Evolutionary conservation across 495 filamentous ascomycete species (phyloP).

Genomic region (Lophium mytilinum): DNA sequence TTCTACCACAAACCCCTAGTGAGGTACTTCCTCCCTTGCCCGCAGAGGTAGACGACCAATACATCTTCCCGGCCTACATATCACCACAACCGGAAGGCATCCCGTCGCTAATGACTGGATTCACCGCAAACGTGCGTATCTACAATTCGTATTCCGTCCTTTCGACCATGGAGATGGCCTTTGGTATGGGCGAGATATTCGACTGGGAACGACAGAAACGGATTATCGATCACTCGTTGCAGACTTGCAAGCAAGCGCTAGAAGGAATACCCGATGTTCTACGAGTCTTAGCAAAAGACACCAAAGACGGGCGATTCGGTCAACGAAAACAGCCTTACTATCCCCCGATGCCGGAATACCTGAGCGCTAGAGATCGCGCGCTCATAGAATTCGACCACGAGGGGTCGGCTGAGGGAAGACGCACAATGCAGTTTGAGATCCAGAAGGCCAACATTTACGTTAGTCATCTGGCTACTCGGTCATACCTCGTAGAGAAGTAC

Average conservation of each 20-base stretch:
- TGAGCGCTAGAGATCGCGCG: slow-evolving; percentile 8
- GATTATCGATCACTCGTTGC: slow-evolving; percentile 53
- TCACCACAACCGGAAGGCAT: slow-evolving; percentile 53
- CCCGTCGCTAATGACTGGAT: slow-evolving; percentile 59
- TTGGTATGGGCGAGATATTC: slow-evolving; percentile 60
- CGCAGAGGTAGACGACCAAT: slow-evolving; percentile 70
- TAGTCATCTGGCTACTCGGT: slow-evolving; percentile 64
- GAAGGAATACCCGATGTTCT: slow-evolving; percentile 54
- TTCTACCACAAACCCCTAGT: slow-evolving; percentile 62
- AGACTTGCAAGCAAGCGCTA: slow-evolving; percentile 51
- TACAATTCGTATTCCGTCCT: slow-evolving; percentile 63
- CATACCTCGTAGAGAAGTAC: slow-evolving; percentile 76
- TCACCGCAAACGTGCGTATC: slow-evolving; percentile 67
- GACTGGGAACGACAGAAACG: slow-evolving; percentile 64
- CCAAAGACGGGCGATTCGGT: slow-evolving; percentile 15
- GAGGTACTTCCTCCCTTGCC: slow-evolving; percentile 77
- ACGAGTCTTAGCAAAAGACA: slow-evolving; percentile 36
- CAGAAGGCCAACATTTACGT: slow-evolving; percentile 78
- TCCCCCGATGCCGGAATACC: slow-evolving; percentile 20
- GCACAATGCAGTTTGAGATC: slow-evolving; percentile 65
- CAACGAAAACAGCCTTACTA: slow-evolving; percentile 22
- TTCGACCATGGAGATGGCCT: slow-evolving; percentile 62
- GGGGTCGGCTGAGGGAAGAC: slow-evolving; percentile 33
- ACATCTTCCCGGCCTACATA: slow-evolving; percentile 54
- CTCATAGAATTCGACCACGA: slow-evolving; percentile 12